Conservation (phyloP, 2,329 filamentous ascomycete genomes). For the Epichloe glyceriae region DNA sequence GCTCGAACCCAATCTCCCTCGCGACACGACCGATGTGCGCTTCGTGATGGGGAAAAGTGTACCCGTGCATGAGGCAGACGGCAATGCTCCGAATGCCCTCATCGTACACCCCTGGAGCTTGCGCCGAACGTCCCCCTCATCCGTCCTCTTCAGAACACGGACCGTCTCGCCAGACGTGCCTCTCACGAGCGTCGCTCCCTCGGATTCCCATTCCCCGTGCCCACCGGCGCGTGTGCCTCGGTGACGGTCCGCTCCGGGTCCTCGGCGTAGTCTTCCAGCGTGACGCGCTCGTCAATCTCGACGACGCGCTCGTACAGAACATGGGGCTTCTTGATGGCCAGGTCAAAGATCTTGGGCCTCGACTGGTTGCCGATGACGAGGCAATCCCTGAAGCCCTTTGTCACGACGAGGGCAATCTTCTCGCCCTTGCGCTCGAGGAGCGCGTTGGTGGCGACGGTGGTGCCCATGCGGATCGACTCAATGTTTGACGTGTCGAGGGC, state of each 20-base stretch:
- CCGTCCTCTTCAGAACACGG: constrained; percentile 48
- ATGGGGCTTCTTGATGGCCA: constrained; percentile 55
- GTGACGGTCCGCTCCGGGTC: constrained; percentile 36
- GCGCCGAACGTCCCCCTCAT: constrained; percentile 36
- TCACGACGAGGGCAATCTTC: constrained; percentile 56
- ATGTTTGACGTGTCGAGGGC: constrained; percentile 22
- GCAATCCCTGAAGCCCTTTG: constrained; percentile 60
- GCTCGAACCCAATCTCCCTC: constrained; percentile 29
- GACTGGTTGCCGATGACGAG: constrained; percentile 63
- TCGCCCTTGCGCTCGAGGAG: constrained; percentile 65
- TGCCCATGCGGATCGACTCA: constrained; percentile 69
- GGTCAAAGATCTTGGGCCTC: constrained; percentile 59
- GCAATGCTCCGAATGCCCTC: constrained; percentile 39
- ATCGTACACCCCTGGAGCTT: constrained; percentile 48
- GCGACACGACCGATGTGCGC: constrained; percentile 23
- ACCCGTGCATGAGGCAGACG: constrained; percentile 63
- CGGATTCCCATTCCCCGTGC: constrained; percentile 27
- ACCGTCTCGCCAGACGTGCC: constrained; percentile 58
- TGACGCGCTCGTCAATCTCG: constrained; percentile 64
- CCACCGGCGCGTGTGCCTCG: constrained; percentile 38
- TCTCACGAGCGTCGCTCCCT: constrained; percentile 46
- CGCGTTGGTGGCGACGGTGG: constrained; percentile 66
- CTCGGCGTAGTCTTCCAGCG: constrained; percentile 60
- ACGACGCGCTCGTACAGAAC: constrained; percentile 57
- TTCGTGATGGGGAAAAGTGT: constrained; percentile 46